Evolutionary conservation across 164 flowering plant species (phyloP), one percentile per base, ranked within the genome.

Genomic region (Kingdonia uniflora): DNA sequence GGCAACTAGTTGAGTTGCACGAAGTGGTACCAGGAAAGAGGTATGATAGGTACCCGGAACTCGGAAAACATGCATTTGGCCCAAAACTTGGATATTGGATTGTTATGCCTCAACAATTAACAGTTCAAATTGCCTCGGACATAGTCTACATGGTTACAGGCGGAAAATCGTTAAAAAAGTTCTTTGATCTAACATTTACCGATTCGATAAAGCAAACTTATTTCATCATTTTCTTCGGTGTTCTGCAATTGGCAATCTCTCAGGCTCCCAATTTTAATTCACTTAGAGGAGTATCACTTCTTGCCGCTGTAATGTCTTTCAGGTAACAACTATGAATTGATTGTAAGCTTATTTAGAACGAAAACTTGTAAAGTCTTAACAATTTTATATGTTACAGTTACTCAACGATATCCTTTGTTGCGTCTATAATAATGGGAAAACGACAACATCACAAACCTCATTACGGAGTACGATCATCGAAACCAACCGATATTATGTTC

Each of bases 1-100:
- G 71, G 76, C 69, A 73, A 58, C 14, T 73, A 45, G 65, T 70
- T 1, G 63, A 67, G 24, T 6, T 73, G 62, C 77, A 73, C n/a
- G 77, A 73, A 54, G 16, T 44, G 23, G 69, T 59, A 29, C 70
- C 74, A 0, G 77, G 74, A 19, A 61, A 29, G 52, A 51, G 77
- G n/a, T 73, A 64, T 17, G 74, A 73, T 46, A 57, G 76, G 2
- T 68, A 72, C 44, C 65, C 49, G 3, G 70, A 72, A 42, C 54
- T 72, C 11, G 76, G 73, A 2, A 26, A 62, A 23, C 57, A 63
- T 56, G 65, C 61, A 1, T 69, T 68, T 33, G 76, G 76, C 0
- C 40, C 38, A 10, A 69, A 43, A 17, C 48, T 58, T 0, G 74
- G 72, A 12, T 59, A 60, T 11, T 70, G 69, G 71, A 58, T 69